Conservation (phyloP, 495 filamentous ascomycete genomes). For the Penicilliopsis zonata region DNA sequence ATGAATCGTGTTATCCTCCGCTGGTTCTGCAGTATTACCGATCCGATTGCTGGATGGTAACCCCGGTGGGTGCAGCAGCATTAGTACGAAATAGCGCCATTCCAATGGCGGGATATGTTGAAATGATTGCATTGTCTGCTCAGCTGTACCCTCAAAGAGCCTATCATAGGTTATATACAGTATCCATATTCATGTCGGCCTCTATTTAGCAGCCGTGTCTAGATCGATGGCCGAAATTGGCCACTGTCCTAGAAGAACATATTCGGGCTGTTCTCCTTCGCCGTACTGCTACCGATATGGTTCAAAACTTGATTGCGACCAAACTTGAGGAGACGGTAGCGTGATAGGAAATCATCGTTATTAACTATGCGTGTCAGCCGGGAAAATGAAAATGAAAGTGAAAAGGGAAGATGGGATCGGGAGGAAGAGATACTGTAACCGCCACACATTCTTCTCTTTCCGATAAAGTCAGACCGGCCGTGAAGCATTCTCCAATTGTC, state of each 20-base stretch:
- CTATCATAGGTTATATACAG: too few relatives aligned
- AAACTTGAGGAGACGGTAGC: slow-evolving; percentile 59
- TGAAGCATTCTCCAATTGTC: slow-evolving; percentile 95
- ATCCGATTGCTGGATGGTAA: too few relatives aligned
- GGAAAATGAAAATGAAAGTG: slow-evolving; percentile 2
- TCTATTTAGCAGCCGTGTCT: neutral
- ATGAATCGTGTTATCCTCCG: too few relatives aligned
- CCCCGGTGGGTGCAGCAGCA: too few relatives aligned
- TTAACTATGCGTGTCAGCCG: slow-evolving; percentile 42
- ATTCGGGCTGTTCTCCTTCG: slow-evolving; percentile 2
- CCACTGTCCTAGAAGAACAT: neutral
- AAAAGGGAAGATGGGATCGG: slow-evolving; percentile 1
- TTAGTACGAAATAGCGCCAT: too few relatives aligned
- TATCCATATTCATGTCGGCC: too few relatives aligned
- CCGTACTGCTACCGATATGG: slow-evolving; percentile 15
- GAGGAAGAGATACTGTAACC: slow-evolving; percentile 57
- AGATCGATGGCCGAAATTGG: neutral
- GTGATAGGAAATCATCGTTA: slow-evolving; percentile 75
- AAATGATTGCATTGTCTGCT: too few relatives aligned
- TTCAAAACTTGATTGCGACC: slow-evolving; percentile 40
- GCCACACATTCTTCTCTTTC: slow-evolving; percentile 77
- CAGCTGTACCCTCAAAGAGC: too few relatives aligned
- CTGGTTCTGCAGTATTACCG: too few relatives aligned
- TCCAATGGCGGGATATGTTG: too few relatives aligned
- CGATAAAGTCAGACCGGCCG: slow-evolving; percentile 67